Base-by-base conservation (phyloP, 140 eudicot genomes). In the Cichorium intybus region DNA sequence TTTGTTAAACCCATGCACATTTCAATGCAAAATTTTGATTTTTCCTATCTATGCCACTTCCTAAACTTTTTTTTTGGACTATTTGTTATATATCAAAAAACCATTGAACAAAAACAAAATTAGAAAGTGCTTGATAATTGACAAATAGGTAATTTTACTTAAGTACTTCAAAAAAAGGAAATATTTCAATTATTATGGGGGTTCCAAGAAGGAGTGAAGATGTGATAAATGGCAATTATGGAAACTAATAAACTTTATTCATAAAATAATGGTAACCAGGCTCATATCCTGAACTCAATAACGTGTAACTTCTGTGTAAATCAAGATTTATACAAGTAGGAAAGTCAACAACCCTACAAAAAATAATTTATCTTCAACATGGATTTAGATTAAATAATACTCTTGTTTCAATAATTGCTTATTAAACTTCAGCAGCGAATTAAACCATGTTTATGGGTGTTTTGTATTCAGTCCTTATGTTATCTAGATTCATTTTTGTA, bases 401-500 rank as follows among this genome's bases (percentile, higher is more conserved):
- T 31, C 16, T 48, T 28, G 3, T 22, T 2, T 4, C 60, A 60
- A 68, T 68, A n/a, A 60, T 75, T 75, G 75, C 14, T 27, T 59
- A 75, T 9, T 41, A 27, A 75, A 68, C 75, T 75, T 39, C 70
- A 67, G 28, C 57, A 45, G 52, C n/a, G n/a, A n/a, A n/a, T n/a
- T n/a, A n/a, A n/a, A n/a, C 20, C 51, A 65, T 66, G 46, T 68
- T 57, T 45, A 4, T 10, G 8, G 37, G 23, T 10, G n/a, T 52
- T 69, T 12, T 20, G 82, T 10, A 82, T 72, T 39, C 70, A 50
- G 79, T 64, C 47, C 21, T 12, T 35, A 77, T 56, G 27, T 31
- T 23, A 69, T 81, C 86, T 27, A 73, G 71, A 59, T 81, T 62
- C 86, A 77, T 72, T 50, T 21, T 6, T 26, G 15, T 52, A 60